Conservation (phyloP, 257 asterid genomes). For the Thymus quinquecostatus region DNA sequence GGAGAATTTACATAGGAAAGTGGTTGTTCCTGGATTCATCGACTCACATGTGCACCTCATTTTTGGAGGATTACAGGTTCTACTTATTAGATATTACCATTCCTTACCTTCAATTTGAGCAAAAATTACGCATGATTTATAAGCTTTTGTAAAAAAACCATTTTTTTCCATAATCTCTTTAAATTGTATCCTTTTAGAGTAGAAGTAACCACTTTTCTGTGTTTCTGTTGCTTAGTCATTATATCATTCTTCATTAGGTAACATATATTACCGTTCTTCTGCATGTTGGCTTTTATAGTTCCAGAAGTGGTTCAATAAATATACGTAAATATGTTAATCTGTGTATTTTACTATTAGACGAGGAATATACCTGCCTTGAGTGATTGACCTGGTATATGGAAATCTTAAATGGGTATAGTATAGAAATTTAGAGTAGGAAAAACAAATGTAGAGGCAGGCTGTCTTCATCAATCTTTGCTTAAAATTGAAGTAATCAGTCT, state of each 20-base stretch:
- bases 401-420: no score
- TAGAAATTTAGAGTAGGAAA: no score
- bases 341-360: background rate
- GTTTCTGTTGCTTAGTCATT: background rate
- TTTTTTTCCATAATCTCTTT: background rate
- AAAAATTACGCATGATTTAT: conserved; percentile 11
- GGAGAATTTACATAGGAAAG: conserved; percentile 63
- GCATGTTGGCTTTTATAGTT: background rate
- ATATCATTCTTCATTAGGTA: background rate
- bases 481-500: no score
- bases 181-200: background rate
- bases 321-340: background rate
- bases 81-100: conserved; percentile 27
- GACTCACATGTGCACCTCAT: conserved; percentile 96
- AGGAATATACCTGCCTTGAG: background rate
- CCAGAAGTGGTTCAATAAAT: background rate
- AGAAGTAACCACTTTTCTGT: background rate
- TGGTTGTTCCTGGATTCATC: conserved; percentile 92
- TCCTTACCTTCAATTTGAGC: conserved; percentile 4
- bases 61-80: conserved; percentile 89
- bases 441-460: no score
- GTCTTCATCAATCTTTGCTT: no score
- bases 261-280: background rate
- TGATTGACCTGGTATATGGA: background rate
- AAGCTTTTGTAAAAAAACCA: background rate